Evolutionary conservation across 1,284 basidiomycete species (phyloP).

Genomic region (Ustilago cynodontis): DNA sequence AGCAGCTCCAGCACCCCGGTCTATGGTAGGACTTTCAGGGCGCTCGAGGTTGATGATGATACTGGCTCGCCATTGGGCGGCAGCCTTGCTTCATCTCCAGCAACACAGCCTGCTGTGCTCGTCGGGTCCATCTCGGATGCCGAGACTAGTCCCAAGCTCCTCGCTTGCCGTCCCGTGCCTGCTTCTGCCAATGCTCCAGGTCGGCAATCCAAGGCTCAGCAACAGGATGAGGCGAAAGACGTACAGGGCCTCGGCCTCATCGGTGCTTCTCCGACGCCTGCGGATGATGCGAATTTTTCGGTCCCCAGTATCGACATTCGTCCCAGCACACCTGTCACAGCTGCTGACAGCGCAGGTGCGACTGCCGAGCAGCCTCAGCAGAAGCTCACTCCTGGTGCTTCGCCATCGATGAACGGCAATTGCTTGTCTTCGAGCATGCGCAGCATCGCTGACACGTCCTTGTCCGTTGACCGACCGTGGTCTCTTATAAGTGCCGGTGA

Average conservation of each 20-base stretch:
- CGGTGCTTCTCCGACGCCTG: neutral
- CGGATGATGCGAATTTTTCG: neutral
- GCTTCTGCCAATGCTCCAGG: neutral
- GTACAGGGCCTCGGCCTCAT: conserved; percentile 21
- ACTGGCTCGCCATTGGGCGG: conserved; percentile 20
- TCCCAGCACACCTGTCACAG: conserved; percentile 22
- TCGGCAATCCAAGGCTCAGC: neutral
- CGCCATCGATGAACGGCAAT: conserved; percentile 1
- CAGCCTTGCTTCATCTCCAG: conserved; percentile 28
- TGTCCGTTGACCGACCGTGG: conserved; percentile 44
- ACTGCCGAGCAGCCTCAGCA: neutral
- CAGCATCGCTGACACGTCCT: conserved; percentile 32
- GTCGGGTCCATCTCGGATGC: neutral
- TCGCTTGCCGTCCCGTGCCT: neutral
- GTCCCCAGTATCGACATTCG: conserved; percentile 31
- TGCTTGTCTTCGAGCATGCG: conserved; percentile 18
- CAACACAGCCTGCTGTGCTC: neutral
- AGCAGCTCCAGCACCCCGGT: conserved; percentile 42
- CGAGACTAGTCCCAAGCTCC: neutral
- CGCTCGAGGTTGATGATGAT: conserved; percentile 23
- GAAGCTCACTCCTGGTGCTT: conserved; percentile 14
- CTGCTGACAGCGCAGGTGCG: neutral
- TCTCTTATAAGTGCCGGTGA: conserved; percentile 51
- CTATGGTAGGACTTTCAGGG: conserved; percentile 14
- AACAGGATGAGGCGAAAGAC: neutral